These are phyloP conservation scores for Ambrosiella cleistominuta DNA, from an alignment of 2,329 filamentous ascomycete species.

Conservation along the genomic window DNA sequence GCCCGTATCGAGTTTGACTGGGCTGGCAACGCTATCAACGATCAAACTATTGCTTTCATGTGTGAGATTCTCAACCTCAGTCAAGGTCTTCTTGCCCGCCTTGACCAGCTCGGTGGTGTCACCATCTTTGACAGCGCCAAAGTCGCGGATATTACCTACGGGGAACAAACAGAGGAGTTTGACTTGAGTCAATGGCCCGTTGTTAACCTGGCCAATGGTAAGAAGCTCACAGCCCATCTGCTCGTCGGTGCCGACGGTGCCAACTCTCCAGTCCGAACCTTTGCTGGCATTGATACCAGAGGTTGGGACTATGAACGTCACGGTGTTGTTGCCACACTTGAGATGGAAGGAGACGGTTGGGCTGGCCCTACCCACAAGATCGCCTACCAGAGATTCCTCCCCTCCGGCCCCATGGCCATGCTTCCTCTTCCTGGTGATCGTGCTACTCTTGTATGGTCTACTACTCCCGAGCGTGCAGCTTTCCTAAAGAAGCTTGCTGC, in stretches of 20 bases:
- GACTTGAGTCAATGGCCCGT: constrained; percentile 82
- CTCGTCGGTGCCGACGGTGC: constrained; percentile 87
- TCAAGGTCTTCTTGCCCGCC: constrained; percentile 52
- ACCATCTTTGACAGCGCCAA: constrained; percentile 59
- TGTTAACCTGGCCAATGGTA: constrained; percentile 51
- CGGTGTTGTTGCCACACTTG: constrained; percentile 77
- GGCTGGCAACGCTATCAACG: constrained; percentile 19
- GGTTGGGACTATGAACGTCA: constrained; percentile 91
- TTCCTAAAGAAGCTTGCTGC: constrained; percentile 58
- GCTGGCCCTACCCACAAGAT: constrained; percentile 43
- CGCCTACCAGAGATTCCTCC: constrained; percentile 89
- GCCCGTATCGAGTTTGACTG: constrained; percentile 82
- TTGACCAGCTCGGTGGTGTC: constrained; percentile 51
- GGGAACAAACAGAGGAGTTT: constrained; percentile 46
- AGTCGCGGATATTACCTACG: constrained; percentile 65
- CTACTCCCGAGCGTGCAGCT: constrained; percentile 61
- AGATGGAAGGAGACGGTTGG: constrained; percentile 45
- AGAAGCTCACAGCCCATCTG: constrained; percentile 58
- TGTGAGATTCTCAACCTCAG: constrained; percentile 85
- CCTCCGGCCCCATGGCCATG: constrained; percentile 78
- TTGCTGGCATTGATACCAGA: constrained; percentile 66
- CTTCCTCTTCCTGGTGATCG: constrained; percentile 71
- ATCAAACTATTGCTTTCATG: constrained; percentile 75
- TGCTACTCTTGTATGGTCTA: constrained; percentile 88
- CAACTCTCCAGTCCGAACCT: constrained; percentile 80